These are phyloP conservation scores for Ganoderma meredithae DNA, from an alignment of 1,284 basidiomycete species.

Conservation along the genomic window DNA sequence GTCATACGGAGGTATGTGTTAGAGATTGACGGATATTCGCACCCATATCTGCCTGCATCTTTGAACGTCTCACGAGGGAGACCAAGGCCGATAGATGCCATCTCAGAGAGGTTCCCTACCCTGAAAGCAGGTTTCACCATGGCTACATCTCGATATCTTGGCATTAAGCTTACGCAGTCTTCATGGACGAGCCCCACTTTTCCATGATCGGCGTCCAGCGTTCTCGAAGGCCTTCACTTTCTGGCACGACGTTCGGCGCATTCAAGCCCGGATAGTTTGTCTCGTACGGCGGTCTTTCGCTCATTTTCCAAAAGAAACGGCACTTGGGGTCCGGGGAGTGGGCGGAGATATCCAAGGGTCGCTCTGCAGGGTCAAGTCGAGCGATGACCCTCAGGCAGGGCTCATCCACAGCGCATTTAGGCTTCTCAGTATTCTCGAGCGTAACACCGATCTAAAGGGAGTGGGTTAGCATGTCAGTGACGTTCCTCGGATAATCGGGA, in stretches of 20 bases:
- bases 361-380: slow-evolving; percentile 73
- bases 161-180: slow-evolving; percentile 69
- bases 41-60: slow-evolving; percentile 86
- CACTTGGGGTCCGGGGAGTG: slow-evolving; percentile 92
- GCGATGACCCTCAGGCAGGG: slow-evolving; percentile 78
- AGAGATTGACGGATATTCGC: slow-evolving; percentile 34
- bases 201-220: slow-evolving; percentile 78
- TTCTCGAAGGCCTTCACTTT: slow-evolving; percentile 56
- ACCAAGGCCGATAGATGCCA: slow-evolving; percentile 84
- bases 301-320: slow-evolving; percentile 93
- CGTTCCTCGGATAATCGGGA: neutral
- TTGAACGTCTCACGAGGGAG: slow-evolving; percentile 72
- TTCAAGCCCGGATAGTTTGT: slow-evolving; percentile 80
- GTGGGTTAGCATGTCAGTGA: neutral
- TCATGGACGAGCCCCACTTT: slow-evolving; percentile 88
- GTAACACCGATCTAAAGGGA: slow-evolving; percentile 72
- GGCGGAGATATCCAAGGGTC: slow-evolving; percentile 82
- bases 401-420: slow-evolving; percentile 83
- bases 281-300: slow-evolving; percentile 75
- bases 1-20: neutral
- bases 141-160: neutral
- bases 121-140: slow-evolving; percentile 46
- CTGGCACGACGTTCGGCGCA: slow-evolving; percentile 82
- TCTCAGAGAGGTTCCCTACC: slow-evolving; percentile 82
- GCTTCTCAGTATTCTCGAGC: slow-evolving; percentile 92